Base-by-base conservation (phyloP, 176 grass and related monocot species). In the Saccharum spontaneum region DNA sequence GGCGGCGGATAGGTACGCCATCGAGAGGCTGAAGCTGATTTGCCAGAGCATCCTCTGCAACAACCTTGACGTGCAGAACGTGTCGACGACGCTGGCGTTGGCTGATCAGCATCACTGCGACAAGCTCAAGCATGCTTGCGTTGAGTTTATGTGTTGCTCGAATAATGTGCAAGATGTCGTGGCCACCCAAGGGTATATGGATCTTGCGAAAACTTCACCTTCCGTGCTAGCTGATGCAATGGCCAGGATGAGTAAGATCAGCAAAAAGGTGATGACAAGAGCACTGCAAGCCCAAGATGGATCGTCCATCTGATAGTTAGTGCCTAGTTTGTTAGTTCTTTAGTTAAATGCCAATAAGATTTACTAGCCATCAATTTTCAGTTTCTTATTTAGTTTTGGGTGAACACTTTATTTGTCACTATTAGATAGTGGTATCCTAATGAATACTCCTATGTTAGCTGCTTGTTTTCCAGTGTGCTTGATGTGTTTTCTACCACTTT, bases 11-110 rank as follows among this genome's bases (percentile, higher is more conserved):
- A 4, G 49, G 49, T 57, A 76, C 17, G 73, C 48, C 8, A 20
- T 76, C 1, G 24, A 55, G 49, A 76, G 73, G 30, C 17, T 76
- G 2, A 76, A 76, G 72, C 8, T 45, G 12, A 45, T 41, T 0
- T 72, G 69, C 69, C 69, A 72, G 69, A 72, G 69, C 40, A 72
- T 72, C 72, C 72, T 75, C 8, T 75, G 49, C 45, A 37, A 5
- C 2, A 77, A 37, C 8, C 75, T 77, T 3, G 11, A 48, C 3
- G 43, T 73, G 43, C 2, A 36, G 30, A 38, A 37, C 3, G 50
- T 77, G 18, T 31, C 52, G 10, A 60, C 33, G 5, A 77, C 52
- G 17, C 22, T 77, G 30, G 73, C 73, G 0, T 77, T 77, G 3
- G 75, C 52, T 39, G 50, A 59, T 39, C 50, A 77, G 75, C 75